A percentile compares a stretch with the other conserved stretches of the same genome.
These are phyloP conservation scores for Coniella lustricola DNA, from an alignment of 2,329 filamentous ascomycete species.

Conservation along the genomic window DNA sequence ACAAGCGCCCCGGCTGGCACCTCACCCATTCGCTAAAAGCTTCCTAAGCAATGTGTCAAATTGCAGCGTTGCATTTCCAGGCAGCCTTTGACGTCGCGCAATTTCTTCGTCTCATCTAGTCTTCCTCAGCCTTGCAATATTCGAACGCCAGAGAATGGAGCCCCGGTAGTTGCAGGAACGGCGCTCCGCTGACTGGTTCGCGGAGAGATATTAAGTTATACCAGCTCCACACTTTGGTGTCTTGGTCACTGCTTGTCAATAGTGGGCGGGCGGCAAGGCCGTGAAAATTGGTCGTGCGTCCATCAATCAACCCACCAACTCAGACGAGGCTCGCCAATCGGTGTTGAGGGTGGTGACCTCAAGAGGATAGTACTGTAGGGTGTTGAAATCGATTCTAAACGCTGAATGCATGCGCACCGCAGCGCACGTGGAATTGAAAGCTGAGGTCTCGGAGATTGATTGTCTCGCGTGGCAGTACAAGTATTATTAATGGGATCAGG, in stretches of 20 bases:
- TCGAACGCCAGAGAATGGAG: background rate
- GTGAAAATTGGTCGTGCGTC: background rate
- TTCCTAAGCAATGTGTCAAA: constrained; percentile 5
- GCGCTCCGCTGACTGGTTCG: background rate
- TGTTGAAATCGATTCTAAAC: background rate
- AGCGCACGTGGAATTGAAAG: background rate
- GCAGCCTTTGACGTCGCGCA: constrained; percentile 1
- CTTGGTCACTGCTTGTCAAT: background rate
- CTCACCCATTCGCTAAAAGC: too few relatives aligned
- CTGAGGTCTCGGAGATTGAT: background rate
- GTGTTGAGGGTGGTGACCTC: background rate
- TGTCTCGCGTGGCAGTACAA: too few relatives aligned
- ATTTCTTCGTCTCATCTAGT: constrained; percentile 3
- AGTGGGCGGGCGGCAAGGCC: background rate
- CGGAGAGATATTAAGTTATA: background rate
- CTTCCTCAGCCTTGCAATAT: constrained; percentile 14
- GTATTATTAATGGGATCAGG: too few relatives aligned
- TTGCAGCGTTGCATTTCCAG: constrained; percentile 13
- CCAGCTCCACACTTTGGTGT: constrained; percentile 6
- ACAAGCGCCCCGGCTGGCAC: too few relatives aligned
- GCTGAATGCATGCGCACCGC: background rate
- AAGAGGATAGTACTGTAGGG: too few relatives aligned
- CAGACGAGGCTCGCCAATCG: constrained; percentile 14
- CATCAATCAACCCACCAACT: constrained; percentile 11
- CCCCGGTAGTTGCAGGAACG: constrained; percentile 7